Base-by-base conservation (phyloP, 768 basidiomycete species). In the Artomyces pyxidatus region DNA sequence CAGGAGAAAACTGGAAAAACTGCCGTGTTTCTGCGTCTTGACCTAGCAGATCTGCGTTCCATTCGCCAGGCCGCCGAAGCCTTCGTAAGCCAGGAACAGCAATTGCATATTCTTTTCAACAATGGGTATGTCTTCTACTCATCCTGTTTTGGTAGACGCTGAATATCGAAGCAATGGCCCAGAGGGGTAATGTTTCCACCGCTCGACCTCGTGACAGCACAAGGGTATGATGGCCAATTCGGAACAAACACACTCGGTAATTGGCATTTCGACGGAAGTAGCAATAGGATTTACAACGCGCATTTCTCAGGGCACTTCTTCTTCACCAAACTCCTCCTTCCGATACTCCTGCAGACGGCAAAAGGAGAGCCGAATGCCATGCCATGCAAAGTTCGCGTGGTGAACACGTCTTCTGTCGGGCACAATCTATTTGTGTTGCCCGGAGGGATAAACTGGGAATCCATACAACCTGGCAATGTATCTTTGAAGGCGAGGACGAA, bases 201-300 rank as follows among this genome's bases (percentile, higher is more conserved):
- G 0, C 57, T 71, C 2, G 70, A 72, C 1, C 42, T 61, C 27
- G 29, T 76, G 8, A 78, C 78, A 2, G 59, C 59, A 3, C 68
- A 80, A 39, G 77, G 78, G 14, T 79, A 79, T 55, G 80, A 83
- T 55, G 63, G 75, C 8, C 73, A 76, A 54, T 76, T 78, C 42
- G 77, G 78, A 6, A 75, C 72, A 3, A 80, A 80, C 47, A 73
- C 72, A 4, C 68, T 77, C 12, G 76, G 76, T 71, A n/a, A n/a
- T n/a, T n/a, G n/a, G n/a, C n/a, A n/a, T n/a, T n/a, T n/a, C n/a
- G n/a, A n/a, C n/a, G n/a, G n/a, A n/a, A n/a, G n/a, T n/a, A n/a
- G n/a, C n/a, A n/a, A n/a, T n/a, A n/a, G n/a, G n/a, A n/a, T n/a
- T n/a, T n/a, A n/a, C n/a, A n/a, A n/a, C n/a, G n/a, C n/a, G n/a